Evolutionary conservation across 805 yeast genomes (phyloP).

Genomic region (Jamesozyma spencerorum): DNA sequence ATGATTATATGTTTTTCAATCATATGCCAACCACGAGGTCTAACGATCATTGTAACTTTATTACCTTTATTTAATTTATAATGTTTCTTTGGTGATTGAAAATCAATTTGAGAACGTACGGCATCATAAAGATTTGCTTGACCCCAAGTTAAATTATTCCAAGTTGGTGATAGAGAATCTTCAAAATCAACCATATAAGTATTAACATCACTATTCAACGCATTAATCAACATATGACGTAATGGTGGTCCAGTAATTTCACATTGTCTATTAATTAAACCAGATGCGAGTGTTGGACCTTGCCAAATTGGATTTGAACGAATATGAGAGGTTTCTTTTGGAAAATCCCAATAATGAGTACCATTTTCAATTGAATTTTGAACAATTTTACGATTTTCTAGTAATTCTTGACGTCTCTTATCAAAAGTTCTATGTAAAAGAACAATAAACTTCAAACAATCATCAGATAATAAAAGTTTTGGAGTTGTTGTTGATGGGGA

Average conservation of each 20-base stretch:
- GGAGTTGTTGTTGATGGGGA: slow-evolving; percentile 34
- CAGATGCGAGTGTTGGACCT: slow-evolving; percentile 65
- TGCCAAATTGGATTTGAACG: slow-evolving; percentile 69
- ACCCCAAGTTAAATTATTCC: slow-evolving; percentile 72
- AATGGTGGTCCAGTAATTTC: slow-evolving; percentile 85
- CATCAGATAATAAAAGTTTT: slow-evolving; percentile 32
- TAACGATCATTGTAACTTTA: slow-evolving; percentile 66
- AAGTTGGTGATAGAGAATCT: slow-evolving; percentile 77
- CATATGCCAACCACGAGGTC: slow-evolving; percentile 89
- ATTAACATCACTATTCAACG: slow-evolving; percentile 67
- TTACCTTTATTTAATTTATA: slow-evolving; percentile 39
- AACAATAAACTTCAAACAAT: slow-evolving; percentile 57
- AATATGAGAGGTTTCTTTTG: slow-evolving; percentile 58
- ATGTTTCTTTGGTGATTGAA: slow-evolving; percentile 35
- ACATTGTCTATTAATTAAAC: slow-evolving; percentile 63
- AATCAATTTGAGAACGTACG: slow-evolving; percentile 56
- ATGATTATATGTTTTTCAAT: slow-evolving; percentile 61
- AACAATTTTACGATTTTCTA: slow-evolving; percentile 51
- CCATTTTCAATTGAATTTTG: slow-evolving; percentile 58
- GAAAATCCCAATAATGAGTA: slow-evolving; percentile 45
- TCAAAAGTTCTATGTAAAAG: slow-evolving; percentile 68
- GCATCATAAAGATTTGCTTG: slow-evolving; percentile 74
- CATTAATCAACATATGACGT: slow-evolving; percentile 75
- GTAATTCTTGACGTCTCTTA: slow-evolving; percentile 45
- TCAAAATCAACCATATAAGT: slow-evolving; percentile 85